Evolutionary conservation across 352 stramenopile species (phyloP), one percentile per base, ranked within the genome.

Genomic region (Lagenidium sp.): DNA sequence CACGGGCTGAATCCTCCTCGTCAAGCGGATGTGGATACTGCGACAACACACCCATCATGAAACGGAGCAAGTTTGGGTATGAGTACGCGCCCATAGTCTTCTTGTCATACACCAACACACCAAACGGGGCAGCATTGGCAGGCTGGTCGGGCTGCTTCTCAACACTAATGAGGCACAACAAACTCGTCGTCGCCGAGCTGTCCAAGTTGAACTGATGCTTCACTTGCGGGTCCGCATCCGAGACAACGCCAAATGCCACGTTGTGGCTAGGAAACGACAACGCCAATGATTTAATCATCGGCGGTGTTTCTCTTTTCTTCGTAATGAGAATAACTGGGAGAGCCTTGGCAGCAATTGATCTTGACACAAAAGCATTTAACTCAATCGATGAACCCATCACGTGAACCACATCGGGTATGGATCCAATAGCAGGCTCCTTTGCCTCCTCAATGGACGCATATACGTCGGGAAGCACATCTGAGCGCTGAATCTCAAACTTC

Each of bases 11-110:
- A 6, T 36, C 47, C 15, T 45, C 43, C 28, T 32, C 28, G 28
- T 8, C 28, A 15, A 32, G 36, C 3, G 65, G 65, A 35, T 86
- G 70, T n/a, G 74, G 77, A 39, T 86, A 83, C 36, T 85, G 60
- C 7, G 59, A 36, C 6, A 91, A 41, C 19, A 88, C 68, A 32
- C 68, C 68, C 48, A 77, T 51, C 31, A 88, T 51, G 48, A 78
- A 91, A 29, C 70, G 72, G 51, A 83, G 66, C 41, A 82, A 38
- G 43, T 87, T 86, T 38, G 61, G 59, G 47, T 82, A 86, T 20
- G 55, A 78, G 44, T 76, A 77, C 4, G 75, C 35, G 0, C 78
- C 78, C 50, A 83, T 71, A 0, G 43, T 60, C 47, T 85, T 81
- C 57, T 87, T 87, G 38, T 85, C 56, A 52, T 83, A 91, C 4